Evolutionary conservation across 2,329 filamentous ascomycete genomes (phyloP).

Genomic region (Trichoderma afroharzianum): DNA sequence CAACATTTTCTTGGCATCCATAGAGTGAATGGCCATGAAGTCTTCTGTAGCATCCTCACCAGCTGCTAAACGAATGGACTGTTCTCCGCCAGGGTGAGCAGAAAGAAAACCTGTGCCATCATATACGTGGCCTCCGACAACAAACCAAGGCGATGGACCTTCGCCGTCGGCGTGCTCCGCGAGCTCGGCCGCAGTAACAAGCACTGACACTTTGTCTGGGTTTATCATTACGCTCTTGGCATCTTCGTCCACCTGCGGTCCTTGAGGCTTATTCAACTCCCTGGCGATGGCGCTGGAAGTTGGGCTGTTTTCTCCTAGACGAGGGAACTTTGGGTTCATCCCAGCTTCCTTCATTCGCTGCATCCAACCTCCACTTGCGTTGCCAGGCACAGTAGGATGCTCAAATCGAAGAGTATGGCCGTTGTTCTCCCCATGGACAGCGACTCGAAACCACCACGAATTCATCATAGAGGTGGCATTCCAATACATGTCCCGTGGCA

Average conservation of each 20-base stretch:
- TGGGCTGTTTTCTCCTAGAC: conserved; percentile 53
- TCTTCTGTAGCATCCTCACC: conserved; percentile 86
- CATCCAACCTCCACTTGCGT: conserved; percentile 87
- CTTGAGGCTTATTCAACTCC: neutral
- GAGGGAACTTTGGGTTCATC: conserved; percentile 65
- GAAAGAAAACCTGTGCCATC: conserved; percentile 73
- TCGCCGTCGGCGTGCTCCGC: conserved; percentile 43
- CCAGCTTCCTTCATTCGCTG: conserved; percentile 80
- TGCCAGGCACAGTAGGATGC: conserved; percentile 78
- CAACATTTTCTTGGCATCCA: conserved; percentile 71
- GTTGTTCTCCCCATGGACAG: conserved; percentile 62
- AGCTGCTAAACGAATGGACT: conserved; percentile 66
- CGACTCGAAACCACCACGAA: conserved; percentile 87
- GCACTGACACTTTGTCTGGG: neutral
- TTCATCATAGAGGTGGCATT: conserved; percentile 97
- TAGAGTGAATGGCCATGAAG: conserved; percentile 71
- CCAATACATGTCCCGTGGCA: conserved; percentile 95
- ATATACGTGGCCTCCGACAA: conserved; percentile 84
- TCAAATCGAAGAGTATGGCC: conserved; percentile 66
- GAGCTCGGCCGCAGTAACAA: conserved; percentile 22
- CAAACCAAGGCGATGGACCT: conserved; percentile 70
- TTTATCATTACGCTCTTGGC: neutral
- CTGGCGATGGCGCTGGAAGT: conserved; percentile 37
- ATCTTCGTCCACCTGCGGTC: conserved; percentile 23
- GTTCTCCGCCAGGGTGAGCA: conserved; percentile 20